Percentiles rank a stretch among this genome's conserved stretches.
These are phyloP conservation scores for Irpex sp. DNA, from an alignment of 1,284 basidiomycete species.

Conservation along the genomic window DNA sequence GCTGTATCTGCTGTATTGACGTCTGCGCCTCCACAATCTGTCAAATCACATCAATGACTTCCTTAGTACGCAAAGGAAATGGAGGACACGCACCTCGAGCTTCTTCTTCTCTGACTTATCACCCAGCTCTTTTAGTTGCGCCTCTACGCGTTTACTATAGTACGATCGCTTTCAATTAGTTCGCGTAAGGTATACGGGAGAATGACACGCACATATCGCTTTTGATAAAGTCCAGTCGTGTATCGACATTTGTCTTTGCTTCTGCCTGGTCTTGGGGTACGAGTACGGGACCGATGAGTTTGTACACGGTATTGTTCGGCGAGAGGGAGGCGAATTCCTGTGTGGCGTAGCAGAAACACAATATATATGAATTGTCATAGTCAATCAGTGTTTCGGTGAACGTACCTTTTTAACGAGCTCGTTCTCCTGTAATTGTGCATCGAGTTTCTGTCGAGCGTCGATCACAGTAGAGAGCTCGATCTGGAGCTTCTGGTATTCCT, in stretches of 20 bases:
- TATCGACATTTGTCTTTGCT: constrained; percentile 88
- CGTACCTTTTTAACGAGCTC: constrained; percentile 86
- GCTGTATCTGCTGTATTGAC: constrained; percentile 8
- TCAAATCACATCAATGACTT: background rate
- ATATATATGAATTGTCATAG: background rate
- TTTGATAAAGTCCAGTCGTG: constrained; percentile 87
- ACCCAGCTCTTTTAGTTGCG: constrained; percentile 73
- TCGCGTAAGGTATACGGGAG: constrained; percentile 5
- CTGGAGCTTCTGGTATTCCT: constrained; percentile 77
- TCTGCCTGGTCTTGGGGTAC: constrained; percentile 89
- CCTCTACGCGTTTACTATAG: constrained; percentile 76
- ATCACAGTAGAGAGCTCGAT: constrained; percentile 67
- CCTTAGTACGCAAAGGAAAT: background rate
- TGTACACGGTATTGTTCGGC: constrained; percentile 83
- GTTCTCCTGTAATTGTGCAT: constrained; percentile 90
- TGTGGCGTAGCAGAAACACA: background rate
- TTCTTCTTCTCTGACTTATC: constrained; percentile 77
- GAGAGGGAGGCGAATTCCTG: constrained; percentile 86
- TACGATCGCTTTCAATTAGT: background rate
- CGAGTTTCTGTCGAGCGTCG: constrained; percentile 79
- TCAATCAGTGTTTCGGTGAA: background rate
- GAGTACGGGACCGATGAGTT: constrained; percentile 89
- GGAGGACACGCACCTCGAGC: constrained; percentile 55
- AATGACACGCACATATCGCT: constrained; percentile 75
- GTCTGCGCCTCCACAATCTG: constrained; percentile 50